Base-by-base conservation (phyloP, 345 rosid species). In the Acer negundo region DNA sequence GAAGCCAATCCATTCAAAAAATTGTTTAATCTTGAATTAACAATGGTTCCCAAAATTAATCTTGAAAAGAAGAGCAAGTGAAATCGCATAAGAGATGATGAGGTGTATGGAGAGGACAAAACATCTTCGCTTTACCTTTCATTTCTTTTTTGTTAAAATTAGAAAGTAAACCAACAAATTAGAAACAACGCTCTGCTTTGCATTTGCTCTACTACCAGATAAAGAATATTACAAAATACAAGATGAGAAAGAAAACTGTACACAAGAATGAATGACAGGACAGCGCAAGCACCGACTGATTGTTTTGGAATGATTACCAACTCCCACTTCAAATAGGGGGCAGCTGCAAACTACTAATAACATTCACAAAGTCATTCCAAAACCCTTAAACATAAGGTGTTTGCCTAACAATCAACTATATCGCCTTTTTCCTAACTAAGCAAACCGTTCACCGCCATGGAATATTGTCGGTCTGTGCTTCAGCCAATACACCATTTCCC, bases 401-500 rank as follows among this genome's bases (percentile, higher is more conserved):
- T 62, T 62, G 31, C 49, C 75, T 73, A 73, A 69, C 12, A 66
- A 74, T 44, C 78, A 17, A 20, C 78, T 71, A 71, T 79, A 68
- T 79, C n/a, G 51, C 78, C 62, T 77, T 31, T 66, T 77, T 31
- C 77, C 81, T 35, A 72, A 42, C 56, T 71, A 7, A 6, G 53
- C 61, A 56, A 19, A 44, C 16, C 24, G 1, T n/a, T 82, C 86
- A 89, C 26, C 89, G 77, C 97, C 91, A 84, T 89, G 91, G 69
- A 84, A 92, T 65, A 87, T 79, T 1, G 87, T 44, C n/a, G 88
- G 87, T 82, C 99, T 92, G 80, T 86, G 93, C 89, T 88, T 89
- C 78, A 96, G 83, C 99, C 99, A 96, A n/a, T 91, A 85, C 77
- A 94, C 74, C 88, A 96, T 83, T 64, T 96, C 99, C 86, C 89